These are phyloP conservation scores for Neophaeococcomyces aloes DNA, from an alignment of 2,329 filamentous ascomycete genomes.

Conservation along the genomic window DNA sequence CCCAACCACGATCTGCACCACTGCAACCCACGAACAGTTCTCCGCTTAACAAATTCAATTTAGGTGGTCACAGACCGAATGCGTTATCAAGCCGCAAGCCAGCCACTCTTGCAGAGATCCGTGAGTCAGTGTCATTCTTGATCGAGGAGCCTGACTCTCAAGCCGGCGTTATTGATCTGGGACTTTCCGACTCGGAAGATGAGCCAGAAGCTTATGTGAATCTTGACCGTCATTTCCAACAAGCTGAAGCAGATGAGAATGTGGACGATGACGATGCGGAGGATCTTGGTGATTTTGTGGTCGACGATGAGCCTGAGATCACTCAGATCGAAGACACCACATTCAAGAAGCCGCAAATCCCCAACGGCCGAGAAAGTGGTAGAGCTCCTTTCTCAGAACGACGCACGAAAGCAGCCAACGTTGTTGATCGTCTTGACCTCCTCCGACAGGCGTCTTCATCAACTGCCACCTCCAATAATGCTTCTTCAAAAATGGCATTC, in stretches of 20 bases:
- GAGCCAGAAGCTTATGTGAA: slow-evolving; percentile 32
- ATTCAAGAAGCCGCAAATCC: slow-evolving; percentile 21
- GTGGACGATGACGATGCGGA: slow-evolving; percentile 41
- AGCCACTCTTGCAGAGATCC: slow-evolving; percentile 65
- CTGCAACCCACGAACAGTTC: slow-evolving; percentile 36
- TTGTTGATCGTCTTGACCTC: slow-evolving; percentile 37
- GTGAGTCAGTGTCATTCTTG: slow-evolving; percentile 71
- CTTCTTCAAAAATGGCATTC: slow-evolving; percentile 19
- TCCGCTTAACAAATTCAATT: slow-evolving; percentile 44
- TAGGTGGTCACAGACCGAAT: slow-evolving; percentile 53
- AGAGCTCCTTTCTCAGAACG: slow-evolving; percentile 24
- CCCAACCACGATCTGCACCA: slow-evolving; percentile 23
- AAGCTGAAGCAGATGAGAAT: slow-evolving; percentile 43
- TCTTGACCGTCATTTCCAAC: slow-evolving; percentile 38
- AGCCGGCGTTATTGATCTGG: slow-evolving; percentile 38
- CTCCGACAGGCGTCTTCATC: slow-evolving; percentile 37
- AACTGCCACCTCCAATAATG: slow-evolving; percentile 22
- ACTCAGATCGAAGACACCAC: slow-evolving; percentile 19
- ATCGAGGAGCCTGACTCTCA: slow-evolving; percentile 51
- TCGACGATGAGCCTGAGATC: slow-evolving; percentile 24
- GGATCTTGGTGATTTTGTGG: slow-evolving; percentile 21
- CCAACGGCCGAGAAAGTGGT: slow-evolving; percentile 7
- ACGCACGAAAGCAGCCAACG: slow-evolving; percentile 28
- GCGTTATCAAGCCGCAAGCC: slow-evolving; percentile 63
- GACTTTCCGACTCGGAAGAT: slow-evolving; percentile 34